These are phyloP conservation scores for Suillus luteus DNA, from an alignment of 768 basidiomycete species.

Conservation along the genomic window DNA sequence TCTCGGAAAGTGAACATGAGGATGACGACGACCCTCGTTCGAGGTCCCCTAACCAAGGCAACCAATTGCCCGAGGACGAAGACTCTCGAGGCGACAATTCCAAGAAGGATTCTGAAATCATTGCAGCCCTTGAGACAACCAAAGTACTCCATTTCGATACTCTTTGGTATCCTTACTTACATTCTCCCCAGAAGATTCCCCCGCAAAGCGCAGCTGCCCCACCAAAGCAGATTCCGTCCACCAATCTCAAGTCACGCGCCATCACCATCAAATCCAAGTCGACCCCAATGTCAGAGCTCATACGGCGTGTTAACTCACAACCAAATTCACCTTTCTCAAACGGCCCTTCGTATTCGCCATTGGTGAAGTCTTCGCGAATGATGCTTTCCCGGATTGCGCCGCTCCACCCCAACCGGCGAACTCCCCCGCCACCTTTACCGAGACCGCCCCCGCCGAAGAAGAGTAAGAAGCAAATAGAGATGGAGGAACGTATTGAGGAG, in stretches of 20 bases:
- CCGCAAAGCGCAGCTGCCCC: constrained; percentile 9
- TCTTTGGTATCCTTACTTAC: background rate
- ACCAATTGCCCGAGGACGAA: background rate
- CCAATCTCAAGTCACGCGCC: constrained; percentile 19
- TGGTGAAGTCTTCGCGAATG: constrained; percentile 62
- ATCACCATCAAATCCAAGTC: constrained; percentile 55
- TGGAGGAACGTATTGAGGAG: constrained; percentile 81
- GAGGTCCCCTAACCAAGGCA: background rate
- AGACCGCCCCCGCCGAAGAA: constrained; percentile 74
- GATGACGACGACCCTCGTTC: constrained; percentile 9
- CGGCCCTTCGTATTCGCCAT: constrained; percentile 55
- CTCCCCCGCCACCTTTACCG: constrained; percentile 73
- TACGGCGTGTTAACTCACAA: constrained; percentile 67
- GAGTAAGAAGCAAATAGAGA: constrained; percentile 74
- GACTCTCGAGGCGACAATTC: background rate
- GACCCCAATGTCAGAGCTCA: constrained; percentile 75
- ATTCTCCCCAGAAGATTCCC: constrained; percentile 18
- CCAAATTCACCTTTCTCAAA: constrained; percentile 55
- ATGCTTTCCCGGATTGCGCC: constrained; percentile 72
- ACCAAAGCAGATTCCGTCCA: constrained; percentile 15
- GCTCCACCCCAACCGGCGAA: constrained; percentile 69
- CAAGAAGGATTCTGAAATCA: background rate
- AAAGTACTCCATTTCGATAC: constrained; percentile 16
- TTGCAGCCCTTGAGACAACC: constrained; percentile 1
- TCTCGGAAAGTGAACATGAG: constrained; percentile 31